Evolutionary conservation across 176 grass and related monocot genomes (phyloP).

Genomic region (Triticum turgidum): DNA sequence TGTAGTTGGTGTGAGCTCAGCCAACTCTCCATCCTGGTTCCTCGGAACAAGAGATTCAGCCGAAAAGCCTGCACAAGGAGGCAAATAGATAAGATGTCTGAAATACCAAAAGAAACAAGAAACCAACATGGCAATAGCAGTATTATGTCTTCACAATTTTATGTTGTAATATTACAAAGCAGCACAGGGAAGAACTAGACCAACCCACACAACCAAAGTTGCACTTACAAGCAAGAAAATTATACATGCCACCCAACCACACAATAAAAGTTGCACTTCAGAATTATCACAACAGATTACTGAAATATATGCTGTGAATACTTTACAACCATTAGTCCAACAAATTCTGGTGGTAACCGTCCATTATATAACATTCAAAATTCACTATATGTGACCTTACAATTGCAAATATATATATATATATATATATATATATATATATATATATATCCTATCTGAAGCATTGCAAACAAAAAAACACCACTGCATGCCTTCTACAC

Average conservation of each 20-base stretch:
- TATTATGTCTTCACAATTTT: not conserved
- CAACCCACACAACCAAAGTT: not conserved
- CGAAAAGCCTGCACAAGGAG: conserved; percentile 60
- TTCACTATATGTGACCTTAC: not conserved
- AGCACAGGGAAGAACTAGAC: not conserved
- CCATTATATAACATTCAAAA: not conserved
- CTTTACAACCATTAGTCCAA: not conserved
- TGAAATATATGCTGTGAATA: not conserved
- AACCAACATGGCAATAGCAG: not conserved
- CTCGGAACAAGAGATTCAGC: conserved; percentile 73
- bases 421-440: too few relatives aligned
- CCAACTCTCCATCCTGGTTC: conserved; percentile 48
- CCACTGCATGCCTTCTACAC: not conserved
- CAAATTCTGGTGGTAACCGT: not conserved
- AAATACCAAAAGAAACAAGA: conserved; percentile 20
- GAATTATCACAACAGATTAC: not conserved
- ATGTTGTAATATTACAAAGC: not conserved
- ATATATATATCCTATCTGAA: not conserved
- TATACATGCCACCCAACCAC: not conserved
- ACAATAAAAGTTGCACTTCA: not conserved
- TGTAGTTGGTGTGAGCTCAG: conserved; percentile 59
- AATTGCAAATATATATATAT: not conserved
- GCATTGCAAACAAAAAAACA: not conserved
- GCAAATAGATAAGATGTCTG: not conserved
- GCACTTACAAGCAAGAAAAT: not conserved